Percentiles rank a stretch among this genome's conserved stretches.
phyloP scores from a whole-genome alignment of 2,329 filamentous ascomycete species.

The Aureobasidium subglaciale region DNA sequence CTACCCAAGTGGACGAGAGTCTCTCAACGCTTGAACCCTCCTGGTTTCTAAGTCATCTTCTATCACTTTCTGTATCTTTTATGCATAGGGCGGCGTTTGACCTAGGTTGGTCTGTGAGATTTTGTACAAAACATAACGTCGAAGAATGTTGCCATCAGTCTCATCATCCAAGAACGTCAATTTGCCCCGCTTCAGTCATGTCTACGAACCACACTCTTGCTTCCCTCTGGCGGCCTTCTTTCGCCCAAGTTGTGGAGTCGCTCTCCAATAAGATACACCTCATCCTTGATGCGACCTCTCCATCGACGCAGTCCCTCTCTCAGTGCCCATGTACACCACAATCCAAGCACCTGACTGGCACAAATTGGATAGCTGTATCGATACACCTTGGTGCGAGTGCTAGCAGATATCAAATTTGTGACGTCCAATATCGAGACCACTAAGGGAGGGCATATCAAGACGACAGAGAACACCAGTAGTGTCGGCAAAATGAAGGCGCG shows the following conservation, averaged over 20 bases:
- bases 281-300: conserved; percentile 78
- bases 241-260: conserved; percentile 89
- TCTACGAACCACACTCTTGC: conserved; percentile 26
- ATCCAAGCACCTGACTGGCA: conserved; percentile 38
- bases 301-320: conserved; percentile 61
- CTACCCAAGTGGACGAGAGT: conserved; percentile 80
- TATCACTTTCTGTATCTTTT: conserved; percentile 20
- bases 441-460: conserved; percentile 58
- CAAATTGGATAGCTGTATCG: conserved; percentile 68
- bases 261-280: conserved; percentile 94
- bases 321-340: conserved; percentile 46
- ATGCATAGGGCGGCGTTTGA: conserved; percentile 15
- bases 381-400: conserved; percentile 38
- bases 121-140: conserved; percentile 9
- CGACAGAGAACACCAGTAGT: conserved; percentile 51
- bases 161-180: neutral
- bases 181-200: neutral
- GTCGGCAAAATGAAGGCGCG: conserved; percentile 79
- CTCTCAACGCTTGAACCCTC: conserved; percentile 87
- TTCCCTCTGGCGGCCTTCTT: conserved; percentile 31
- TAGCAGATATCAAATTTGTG: conserved; percentile 1
- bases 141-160: conserved; percentile 9
- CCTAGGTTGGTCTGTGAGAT: neutral
- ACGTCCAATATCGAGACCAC: conserved; percentile 41
- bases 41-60: conserved; percentile 62